Evolutionary conservation across 2,329 filamentous ascomycete genomes (phyloP).

Genomic region (Whalleya microplaca): DNA sequence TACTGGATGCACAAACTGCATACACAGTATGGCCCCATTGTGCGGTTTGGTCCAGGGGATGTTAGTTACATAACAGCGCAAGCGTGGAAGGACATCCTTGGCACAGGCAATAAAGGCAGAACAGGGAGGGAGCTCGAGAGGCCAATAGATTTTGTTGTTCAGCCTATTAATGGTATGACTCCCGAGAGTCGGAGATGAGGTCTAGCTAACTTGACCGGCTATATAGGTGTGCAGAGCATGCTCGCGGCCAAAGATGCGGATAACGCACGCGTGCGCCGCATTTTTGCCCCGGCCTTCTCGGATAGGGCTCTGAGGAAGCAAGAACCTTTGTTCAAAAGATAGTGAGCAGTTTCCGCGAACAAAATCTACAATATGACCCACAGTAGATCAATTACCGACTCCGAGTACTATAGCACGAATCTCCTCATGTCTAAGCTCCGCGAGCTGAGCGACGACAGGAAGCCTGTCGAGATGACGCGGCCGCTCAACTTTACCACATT

Average conservation of each 20-base stretch:
- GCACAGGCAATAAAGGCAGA: slow-evolving; percentile 12
- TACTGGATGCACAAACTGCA: slow-evolving; percentile 29
- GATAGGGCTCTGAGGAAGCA: slow-evolving; percentile 27
- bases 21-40: slow-evolving; percentile 23
- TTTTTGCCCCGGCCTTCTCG: slow-evolving; percentile 21
- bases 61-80: slow-evolving; percentile 25
- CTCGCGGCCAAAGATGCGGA: background rate
- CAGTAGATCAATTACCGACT: background rate
- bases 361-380: slow-evolving; percentile 5
- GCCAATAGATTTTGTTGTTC: too few relatives aligned
- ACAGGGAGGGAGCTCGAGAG: too few relatives aligned
- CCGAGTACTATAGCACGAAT: too few relatives aligned
- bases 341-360: slow-evolving; percentile 7
- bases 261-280: background rate
- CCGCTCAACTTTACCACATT: slow-evolving; percentile 24
- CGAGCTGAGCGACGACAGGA: background rate
- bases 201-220: too few relatives aligned
- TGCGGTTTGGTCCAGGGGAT: slow-evolving; percentile 28
- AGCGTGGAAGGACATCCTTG: slow-evolving; percentile 29
- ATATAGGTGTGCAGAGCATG: too few relatives aligned
- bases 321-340: slow-evolving; percentile 16
- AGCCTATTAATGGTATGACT: too few relatives aligned
- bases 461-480: slow-evolving; percentile 5
- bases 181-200: too few relatives aligned
- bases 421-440: background rate